A percentile compares a stretch with the other conserved stretches of the same genome.
phyloP scores from a whole-genome alignment of 805 yeast genomes.

The Brettanomyces sp. region DNA sequence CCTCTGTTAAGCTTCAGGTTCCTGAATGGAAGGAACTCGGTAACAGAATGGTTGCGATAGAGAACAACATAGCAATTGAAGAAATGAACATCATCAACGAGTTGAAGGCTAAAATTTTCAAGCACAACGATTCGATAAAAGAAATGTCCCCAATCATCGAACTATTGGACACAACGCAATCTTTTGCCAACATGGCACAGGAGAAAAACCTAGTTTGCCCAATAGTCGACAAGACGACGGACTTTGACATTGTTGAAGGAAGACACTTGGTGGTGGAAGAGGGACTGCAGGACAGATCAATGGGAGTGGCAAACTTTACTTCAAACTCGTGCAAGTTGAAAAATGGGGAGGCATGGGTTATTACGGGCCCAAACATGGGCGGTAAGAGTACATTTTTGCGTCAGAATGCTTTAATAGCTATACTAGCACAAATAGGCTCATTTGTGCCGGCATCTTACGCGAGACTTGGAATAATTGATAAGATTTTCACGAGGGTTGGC shows the following conservation, averaged over 20 bases:
- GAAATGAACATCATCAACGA: constrained; percentile 46
- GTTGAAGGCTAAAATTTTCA: constrained; percentile 39
- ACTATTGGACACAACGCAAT: constrained; percentile 58
- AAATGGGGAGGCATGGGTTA: constrained; percentile 37
- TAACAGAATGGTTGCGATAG: constrained; percentile 31
- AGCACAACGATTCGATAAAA: constrained; percentile 37
- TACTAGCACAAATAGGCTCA: constrained; percentile 67
- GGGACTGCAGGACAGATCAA: constrained; percentile 41
- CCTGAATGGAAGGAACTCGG: constrained; percentile 50
- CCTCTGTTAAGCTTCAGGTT: constrained; percentile 27
- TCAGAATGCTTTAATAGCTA: constrained; percentile 60
- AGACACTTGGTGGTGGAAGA: constrained; percentile 84
- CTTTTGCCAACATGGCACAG: constrained; percentile 64
- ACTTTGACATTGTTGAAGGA: constrained; percentile 50
- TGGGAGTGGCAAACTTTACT: constrained; percentile 33
- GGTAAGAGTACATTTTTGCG: constrained; percentile 72
- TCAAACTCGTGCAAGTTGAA: constrained; percentile 32
- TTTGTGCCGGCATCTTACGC: constrained; percentile 63
- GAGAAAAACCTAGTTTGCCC: constrained; percentile 68
- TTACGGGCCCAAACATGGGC: constrained; percentile 91
- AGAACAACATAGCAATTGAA: constrained; percentile 39
- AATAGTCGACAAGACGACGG: constrained; percentile 36
- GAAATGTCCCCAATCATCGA: constrained; percentile 40
- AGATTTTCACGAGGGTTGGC: constrained; percentile 71
- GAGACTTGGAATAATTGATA: constrained; percentile 63